Conservation (phyloP, 805 yeast species). For the Hagleromyces aurorensis region DNA sequence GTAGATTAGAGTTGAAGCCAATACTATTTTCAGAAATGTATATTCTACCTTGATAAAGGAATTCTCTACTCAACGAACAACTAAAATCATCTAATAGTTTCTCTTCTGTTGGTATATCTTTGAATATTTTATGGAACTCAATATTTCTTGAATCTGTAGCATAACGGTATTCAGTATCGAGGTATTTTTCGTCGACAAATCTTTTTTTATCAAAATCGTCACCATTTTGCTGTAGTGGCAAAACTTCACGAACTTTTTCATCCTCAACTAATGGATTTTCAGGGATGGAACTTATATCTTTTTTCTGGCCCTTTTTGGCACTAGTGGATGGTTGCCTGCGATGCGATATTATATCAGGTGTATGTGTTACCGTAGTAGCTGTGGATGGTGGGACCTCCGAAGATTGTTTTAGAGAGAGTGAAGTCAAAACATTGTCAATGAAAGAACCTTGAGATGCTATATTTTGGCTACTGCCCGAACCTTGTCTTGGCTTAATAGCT, state of each 20-base stretch:
- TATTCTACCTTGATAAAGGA: slow-evolving; percentile 77
- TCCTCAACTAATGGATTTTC: slow-evolving; percentile 15
- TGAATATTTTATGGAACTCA: slow-evolving; percentile 73
- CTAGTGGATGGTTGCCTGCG: slow-evolving; percentile 21
- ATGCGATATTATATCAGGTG: slow-evolving; percentile 28
- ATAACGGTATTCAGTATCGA: slow-evolving; percentile 51
- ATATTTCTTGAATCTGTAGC: slow-evolving; percentile 57
- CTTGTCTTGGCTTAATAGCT: too few species aligned
- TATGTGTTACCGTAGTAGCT: slow-evolving; percentile 4
- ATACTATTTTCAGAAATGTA: slow-evolving; percentile 71
- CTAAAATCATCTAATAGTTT: slow-evolving; percentile 76
- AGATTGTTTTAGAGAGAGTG: slow-evolving; percentile 16
- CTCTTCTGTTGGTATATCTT: slow-evolving; percentile 59
- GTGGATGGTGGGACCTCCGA: slow-evolving; percentile 4
- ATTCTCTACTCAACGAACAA: slow-evolving; percentile 85
- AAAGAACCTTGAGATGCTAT: slow-evolving; percentile 10
- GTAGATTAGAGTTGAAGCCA: slow-evolving; percentile 71
- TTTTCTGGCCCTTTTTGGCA: slow-evolving; percentile 6
- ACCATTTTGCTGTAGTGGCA: slow-evolving; percentile 5
- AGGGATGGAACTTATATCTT: slow-evolving; percentile 2
- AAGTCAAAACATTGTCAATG: slow-evolving; percentile 19
- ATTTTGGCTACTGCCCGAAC: slow-evolving; percentile 1
- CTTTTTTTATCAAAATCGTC: slow-evolving; percentile 30
- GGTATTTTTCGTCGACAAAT: slow-evolving; percentile 51
- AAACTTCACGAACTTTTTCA: slow-evolving; percentile 19